Evolutionary conservation across 805 yeast species (phyloP).

Genomic region (Jamesozyma hellenica): DNA sequence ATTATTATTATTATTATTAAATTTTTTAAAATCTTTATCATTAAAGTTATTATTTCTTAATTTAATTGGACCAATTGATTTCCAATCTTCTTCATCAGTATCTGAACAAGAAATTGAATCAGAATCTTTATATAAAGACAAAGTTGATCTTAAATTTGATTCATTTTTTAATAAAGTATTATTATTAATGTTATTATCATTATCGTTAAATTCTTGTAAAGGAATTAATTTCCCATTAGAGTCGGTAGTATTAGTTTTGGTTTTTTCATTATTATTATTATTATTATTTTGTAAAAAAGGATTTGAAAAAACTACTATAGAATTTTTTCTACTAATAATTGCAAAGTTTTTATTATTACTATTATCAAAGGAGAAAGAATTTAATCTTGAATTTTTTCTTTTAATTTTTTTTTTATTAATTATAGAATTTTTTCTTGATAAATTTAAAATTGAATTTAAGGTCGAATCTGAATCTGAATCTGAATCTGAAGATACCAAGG

Average conservation of each 20-base stretch:
- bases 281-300: constrained; percentile 14
- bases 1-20: neutral
- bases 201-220: neutral
- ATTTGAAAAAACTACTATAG: constrained; percentile 7
- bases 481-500: constrained; percentile 1
- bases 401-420: too few relatives aligned
- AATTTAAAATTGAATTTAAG: too few relatives aligned
- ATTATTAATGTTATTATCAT: neutral
- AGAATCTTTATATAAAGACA: constrained; percentile 1
- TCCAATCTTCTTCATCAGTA: constrained; percentile 98
- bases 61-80: constrained; percentile 68
- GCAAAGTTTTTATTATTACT: neutral
- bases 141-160: constrained; percentile 24
- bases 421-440: neutral
- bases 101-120: constrained; percentile 41
- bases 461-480: neutral
- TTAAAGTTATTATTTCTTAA: constrained; percentile 32
- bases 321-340: constrained; percentile 5
- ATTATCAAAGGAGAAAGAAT: constrained; percentile 1
- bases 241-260: neutral
- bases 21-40: neutral
- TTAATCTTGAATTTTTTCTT: neutral
- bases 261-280: neutral
- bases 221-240: neutral
- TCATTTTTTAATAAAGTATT: constrained; percentile 20